Evolutionary conservation across 1,284 basidiomycete genomes (phyloP), one percentile per base, ranked within the genome.

Genomic region (Erythrobasidium hasegawianum): DNA sequence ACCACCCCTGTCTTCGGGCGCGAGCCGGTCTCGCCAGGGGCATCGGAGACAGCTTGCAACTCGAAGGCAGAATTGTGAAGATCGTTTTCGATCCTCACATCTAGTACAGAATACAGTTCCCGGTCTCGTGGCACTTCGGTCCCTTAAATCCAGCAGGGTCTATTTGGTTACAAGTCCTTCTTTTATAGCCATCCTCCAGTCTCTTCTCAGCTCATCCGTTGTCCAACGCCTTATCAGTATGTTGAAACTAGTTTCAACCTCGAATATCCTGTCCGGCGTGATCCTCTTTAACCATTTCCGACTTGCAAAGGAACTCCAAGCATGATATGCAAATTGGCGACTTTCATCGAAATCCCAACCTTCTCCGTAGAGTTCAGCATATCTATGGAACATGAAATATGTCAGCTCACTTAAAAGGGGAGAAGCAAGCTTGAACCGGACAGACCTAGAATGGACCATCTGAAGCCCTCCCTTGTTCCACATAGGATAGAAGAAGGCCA

Each of bases 401-500:
- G n/a, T n/a, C n/a, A n/a, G n/a, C n/a, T n/a, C n/a, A n/a, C n/a
- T n/a, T n/a, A n/a, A n/a, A n/a, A n/a, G n/a, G n/a, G n/a, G n/a
- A n/a, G n/a, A n/a, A n/a, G n/a, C n/a, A n/a, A n/a, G n/a, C n/a
- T n/a, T n/a, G n/a, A n/a, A n/a, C n/a, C n/a, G n/a, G n/a, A 16
- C 59, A 16, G 3, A 64, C 61, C 62, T 41, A 14, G 62, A 65
- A 43, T 67, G 64, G 2, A 67, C 64, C 22, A 59, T 59, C 27
- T 43, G 29, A n/a, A 67, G 40, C 2, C 64, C 64, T 14, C 38
- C 43, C 29, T 67, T 39, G 40, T 67, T 56, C 64, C 64, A 81
- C 68, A 80, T 75, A 0, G 81, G 81, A 77, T 78, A 81, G 71
- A 81, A 82, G 71, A 82, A 79, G 0, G 80, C 80, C 39, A 75